Percentiles rank a stretch among this genome's conserved stretches.
Evolutionary conservation across 306 rosid species (phyloP).

Genomic region (Ormosia semicastrata): DNA sequence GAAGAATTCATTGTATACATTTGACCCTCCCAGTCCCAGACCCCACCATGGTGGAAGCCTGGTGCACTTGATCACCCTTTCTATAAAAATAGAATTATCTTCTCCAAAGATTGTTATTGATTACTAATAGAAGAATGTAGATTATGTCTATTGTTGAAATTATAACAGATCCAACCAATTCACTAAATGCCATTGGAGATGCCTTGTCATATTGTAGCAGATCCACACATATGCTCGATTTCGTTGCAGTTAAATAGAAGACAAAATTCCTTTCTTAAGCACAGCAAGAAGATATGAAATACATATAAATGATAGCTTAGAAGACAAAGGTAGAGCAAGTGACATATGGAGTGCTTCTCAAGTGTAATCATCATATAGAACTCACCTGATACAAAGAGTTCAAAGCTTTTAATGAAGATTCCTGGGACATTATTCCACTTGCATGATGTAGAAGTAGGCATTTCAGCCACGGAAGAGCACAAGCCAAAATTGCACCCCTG

Average conservation of each 20-base stretch:
- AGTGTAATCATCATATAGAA: not conserved
- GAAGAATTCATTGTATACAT: not conserved
- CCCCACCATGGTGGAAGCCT: not conserved
- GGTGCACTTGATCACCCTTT: not conserved
- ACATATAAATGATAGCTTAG: not conserved
- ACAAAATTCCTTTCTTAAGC: not conserved
- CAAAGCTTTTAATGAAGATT: conserved; percentile 66
- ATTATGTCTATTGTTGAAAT: not conserved
- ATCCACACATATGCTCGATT: not conserved
- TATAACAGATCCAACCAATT: not conserved
- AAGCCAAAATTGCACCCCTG: conserved; percentile 79
- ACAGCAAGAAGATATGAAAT: not conserved
- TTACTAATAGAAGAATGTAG: not conserved
- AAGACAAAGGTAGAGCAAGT: not conserved
- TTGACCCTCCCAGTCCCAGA: not conserved
- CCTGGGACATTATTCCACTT: conserved; percentile 72
- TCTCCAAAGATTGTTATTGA: not conserved
- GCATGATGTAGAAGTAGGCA: conserved; percentile 74
- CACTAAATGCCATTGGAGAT: not conserved
- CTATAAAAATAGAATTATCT: not conserved
- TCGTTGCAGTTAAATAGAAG: not conserved
- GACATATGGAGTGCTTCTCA: not conserved
- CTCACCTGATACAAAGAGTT: conserved; percentile 82
- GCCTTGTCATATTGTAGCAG: not conserved
- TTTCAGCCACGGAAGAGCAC: conserved; percentile 78